These are phyloP conservation scores for Candida pseudofarinosa DNA, from an alignment of 805 yeast species.

Conservation along the genomic window DNA sequence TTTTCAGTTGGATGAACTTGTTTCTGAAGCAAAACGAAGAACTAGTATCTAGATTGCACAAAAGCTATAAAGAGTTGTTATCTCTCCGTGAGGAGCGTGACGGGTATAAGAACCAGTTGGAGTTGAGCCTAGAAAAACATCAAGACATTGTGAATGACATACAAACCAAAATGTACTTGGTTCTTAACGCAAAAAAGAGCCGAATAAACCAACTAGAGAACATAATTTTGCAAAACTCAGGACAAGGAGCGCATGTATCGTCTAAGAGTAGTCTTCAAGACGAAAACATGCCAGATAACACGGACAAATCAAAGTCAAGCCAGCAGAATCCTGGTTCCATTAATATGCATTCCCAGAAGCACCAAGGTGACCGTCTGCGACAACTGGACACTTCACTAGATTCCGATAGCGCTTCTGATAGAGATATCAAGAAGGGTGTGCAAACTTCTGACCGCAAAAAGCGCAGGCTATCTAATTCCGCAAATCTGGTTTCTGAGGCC, in stretches of 20 bases:
- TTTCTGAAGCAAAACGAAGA: constrained; percentile 12
- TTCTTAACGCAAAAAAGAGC: constrained; percentile 27
- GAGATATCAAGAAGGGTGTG: too few relatives aligned
- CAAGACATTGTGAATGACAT: constrained; percentile 18
- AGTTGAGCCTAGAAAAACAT: constrained; percentile 12
- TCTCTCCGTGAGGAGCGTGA: constrained; percentile 6
- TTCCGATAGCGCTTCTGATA: too few relatives aligned
- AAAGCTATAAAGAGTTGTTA: background rate
- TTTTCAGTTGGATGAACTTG: constrained; percentile 26
- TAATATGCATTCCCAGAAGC: too few relatives aligned
- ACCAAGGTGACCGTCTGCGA: too few relatives aligned
- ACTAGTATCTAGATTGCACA: background rate
- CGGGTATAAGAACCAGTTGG: constrained; percentile 7
- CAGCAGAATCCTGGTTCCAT: too few relatives aligned
- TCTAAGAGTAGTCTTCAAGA: too few relatives aligned
- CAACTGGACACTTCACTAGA: too few relatives aligned
- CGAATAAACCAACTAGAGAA: constrained; percentile 23
- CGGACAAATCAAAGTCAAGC: too few relatives aligned
- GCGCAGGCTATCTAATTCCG: background rate
- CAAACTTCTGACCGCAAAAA: too few relatives aligned
- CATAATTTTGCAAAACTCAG: background rate
- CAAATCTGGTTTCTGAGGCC: background rate
- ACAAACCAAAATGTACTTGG: constrained; percentile 21
- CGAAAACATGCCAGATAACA: too few relatives aligned
- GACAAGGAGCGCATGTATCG: constrained; percentile 6